Conservation (phyloP, 768 basidiomycete genomes). For the Amylocystis lapponica region DNA sequence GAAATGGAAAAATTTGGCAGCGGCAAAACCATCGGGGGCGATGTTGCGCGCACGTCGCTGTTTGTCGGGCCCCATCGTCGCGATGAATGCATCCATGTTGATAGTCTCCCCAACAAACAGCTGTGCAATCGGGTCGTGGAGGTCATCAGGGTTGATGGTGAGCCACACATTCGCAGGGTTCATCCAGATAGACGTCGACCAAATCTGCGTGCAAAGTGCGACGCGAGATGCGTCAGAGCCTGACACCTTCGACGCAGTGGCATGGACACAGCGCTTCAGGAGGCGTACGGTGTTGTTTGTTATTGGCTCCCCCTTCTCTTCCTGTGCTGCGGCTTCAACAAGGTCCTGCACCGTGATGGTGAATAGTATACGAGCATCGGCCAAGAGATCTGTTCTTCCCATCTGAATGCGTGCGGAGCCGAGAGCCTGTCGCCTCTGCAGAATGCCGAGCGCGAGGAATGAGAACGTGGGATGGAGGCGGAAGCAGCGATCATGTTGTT, state of each 20-base stretch:
- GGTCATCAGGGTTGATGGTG: slow-evolving; percentile 37
- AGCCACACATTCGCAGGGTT: slow-evolving; percentile 35
- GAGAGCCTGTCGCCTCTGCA: slow-evolving; percentile 23
- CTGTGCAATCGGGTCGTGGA: slow-evolving; percentile 40
- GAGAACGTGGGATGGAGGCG: slow-evolving; percentile 26
- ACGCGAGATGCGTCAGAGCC: slow-evolving; percentile 13
- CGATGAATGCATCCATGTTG: slow-evolving; percentile 33
- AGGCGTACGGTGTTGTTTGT: slow-evolving; percentile 5
- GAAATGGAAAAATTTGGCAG: slow-evolving; percentile 37
- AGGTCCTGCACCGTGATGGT: slow-evolving; percentile 26
- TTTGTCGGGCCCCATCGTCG: slow-evolving; percentile 19
- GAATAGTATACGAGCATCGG: slow-evolving; percentile 15
- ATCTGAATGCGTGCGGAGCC: slow-evolving; percentile 31
- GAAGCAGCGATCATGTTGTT: slow-evolving; percentile 28
- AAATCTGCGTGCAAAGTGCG: slow-evolving; percentile 27
- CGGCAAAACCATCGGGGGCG: slow-evolving; percentile 34
- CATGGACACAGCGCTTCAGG: slow-evolving; percentile 11
- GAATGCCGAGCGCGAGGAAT: slow-evolving; percentile 27
- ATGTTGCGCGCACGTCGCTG: slow-evolving; percentile 22
- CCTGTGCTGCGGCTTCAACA: slow-evolving; percentile 29
- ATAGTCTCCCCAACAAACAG: slow-evolving; percentile 38
- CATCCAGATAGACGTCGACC: slow-evolving; percentile 26
- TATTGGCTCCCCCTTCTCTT: slow-evolving; percentile 10
- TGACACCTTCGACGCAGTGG: slow-evolving; percentile 9
- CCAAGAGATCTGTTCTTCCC: slow-evolving; percentile 15